Evolutionary conservation across 768 basidiomycete species (phyloP).

Genomic region (Butyriboletus loyo): DNA sequence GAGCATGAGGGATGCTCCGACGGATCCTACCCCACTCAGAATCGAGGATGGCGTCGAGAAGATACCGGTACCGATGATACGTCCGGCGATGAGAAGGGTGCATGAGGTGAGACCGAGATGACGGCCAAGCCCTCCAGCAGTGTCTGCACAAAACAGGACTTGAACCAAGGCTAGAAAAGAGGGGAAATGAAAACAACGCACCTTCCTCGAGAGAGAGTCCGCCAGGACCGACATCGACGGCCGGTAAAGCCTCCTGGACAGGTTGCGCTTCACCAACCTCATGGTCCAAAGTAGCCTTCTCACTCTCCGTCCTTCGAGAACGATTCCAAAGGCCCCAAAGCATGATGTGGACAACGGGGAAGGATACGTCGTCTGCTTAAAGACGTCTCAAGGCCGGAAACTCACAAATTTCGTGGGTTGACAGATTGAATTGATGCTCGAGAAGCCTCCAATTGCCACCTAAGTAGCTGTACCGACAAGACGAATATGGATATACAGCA

Average conservation of each 20-base stretch:
- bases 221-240: conserved; percentile 34
- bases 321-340: not conserved
- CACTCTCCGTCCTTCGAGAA: not conserved
- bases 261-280: not conserved
- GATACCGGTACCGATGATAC: conserved; percentile 61
- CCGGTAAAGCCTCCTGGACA: not conserved
- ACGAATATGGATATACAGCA: no score
- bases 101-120: conserved; percentile 56
- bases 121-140: conserved; percentile 55
- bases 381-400: no score
- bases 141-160: conserved; percentile 30
- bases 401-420: no score
- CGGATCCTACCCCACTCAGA: conserved; percentile 51
- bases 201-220: conserved; percentile 51
- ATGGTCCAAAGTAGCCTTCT: not conserved
- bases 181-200: conserved; percentile 5
- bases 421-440: no score
- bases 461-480: no score
- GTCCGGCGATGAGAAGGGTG: conserved; percentile 54
- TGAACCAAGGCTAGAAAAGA: not conserved
- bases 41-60: conserved; percentile 63
- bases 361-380: no score
- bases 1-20: conserved; percentile 62
- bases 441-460: no score
- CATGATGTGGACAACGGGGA: conserved; percentile 5